Evolutionary conservation across 139 green algal genomes (phyloP).

Genomic region (Ulvella scutata): DNA sequence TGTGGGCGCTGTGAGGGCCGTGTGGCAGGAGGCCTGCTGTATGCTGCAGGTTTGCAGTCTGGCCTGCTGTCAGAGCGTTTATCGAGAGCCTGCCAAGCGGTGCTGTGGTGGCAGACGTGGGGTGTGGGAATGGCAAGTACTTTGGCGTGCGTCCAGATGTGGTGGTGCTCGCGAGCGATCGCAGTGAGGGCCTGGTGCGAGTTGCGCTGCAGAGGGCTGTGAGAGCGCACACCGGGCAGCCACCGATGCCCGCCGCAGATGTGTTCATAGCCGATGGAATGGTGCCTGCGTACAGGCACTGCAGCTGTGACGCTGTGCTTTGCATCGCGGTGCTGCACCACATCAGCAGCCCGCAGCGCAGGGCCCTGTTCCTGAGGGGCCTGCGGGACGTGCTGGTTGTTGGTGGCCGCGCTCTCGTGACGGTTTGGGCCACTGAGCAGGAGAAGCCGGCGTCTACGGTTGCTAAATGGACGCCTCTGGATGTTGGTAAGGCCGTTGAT

Average conservation of each 20-base stretch:
- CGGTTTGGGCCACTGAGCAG: slow-evolving; percentile 88
- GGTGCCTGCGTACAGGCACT: slow-evolving; percentile 46
- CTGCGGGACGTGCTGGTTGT: slow-evolving; percentile 51
- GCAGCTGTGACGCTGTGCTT: slow-evolving; percentile 67
- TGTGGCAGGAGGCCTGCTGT: not conserved
- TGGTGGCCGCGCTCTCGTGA: slow-evolving; percentile 55
- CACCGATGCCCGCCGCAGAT: slow-evolving; percentile 28
- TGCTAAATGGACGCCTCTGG: slow-evolving; percentile 66
- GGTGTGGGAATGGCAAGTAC: slow-evolving; percentile 98
- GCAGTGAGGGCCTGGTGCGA: slow-evolving; percentile 28
- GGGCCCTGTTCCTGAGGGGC: slow-evolving; percentile 51
- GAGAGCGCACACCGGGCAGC: not conserved
- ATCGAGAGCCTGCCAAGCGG: slow-evolving; percentile 47
- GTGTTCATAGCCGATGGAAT: slow-evolving; percentile 72
- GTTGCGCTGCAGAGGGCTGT: not conserved
- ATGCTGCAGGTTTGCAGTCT: slow-evolving; percentile 61
- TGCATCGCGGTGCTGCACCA: slow-evolving; percentile 97
- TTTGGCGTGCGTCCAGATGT: slow-evolving; percentile 62
- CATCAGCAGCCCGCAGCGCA: slow-evolving; percentile 45
- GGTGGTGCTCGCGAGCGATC: slow-evolving; percentile 54
- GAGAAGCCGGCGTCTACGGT: slow-evolving; percentile 69
- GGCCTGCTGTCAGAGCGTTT: slow-evolving; percentile 75
- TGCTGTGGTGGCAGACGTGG: slow-evolving; percentile 72
- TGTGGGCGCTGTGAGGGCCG: not conserved
- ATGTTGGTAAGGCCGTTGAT: not conserved